Evolutionary conservation across 2,329 filamentous ascomycete species (phyloP).

Genomic region (Pyricularia grisea): DNA sequence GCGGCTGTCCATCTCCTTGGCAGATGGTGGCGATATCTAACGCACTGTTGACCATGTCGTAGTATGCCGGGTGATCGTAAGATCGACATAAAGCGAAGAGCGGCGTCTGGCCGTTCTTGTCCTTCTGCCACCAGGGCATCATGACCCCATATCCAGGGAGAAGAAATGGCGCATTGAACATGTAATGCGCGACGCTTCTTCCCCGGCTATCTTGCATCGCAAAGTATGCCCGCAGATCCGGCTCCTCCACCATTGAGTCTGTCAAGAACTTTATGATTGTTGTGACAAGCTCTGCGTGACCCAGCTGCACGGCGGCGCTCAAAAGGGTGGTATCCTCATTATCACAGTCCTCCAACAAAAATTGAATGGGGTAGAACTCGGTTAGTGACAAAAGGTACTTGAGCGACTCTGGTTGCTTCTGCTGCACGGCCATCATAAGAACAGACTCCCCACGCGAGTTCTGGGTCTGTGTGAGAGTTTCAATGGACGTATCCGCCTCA

Average conservation of each 20-base stretch:
- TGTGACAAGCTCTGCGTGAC: constrained; percentile 64
- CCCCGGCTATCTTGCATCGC: constrained; percentile 72
- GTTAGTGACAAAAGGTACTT: constrained; percentile 70
- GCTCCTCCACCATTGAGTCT: constrained; percentile 33
- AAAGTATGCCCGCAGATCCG: constrained; percentile 58
- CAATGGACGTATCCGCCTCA: constrained; percentile 80
- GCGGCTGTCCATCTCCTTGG: constrained; percentile 68
- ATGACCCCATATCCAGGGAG: constrained; percentile 68
- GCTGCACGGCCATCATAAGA: constrained; percentile 75
- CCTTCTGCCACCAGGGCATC: constrained; percentile 81
- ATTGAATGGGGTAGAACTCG: constrained; percentile 62
- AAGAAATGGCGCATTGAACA: constrained; percentile 81
- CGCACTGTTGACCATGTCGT: constrained; percentile 76
- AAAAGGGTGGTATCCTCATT: constrained; percentile 84
- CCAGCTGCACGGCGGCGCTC: constrained; percentile 82
- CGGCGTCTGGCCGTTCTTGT: constrained; percentile 97
- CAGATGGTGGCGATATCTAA: constrained; percentile 62
- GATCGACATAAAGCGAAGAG: constrained; percentile 90
- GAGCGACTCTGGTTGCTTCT: constrained; percentile 61
- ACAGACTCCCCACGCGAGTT: constrained; percentile 71
- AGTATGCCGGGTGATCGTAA: constrained; percentile 86
- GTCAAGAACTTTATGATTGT: constrained; percentile 65
- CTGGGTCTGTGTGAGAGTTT: constrained; percentile 64
- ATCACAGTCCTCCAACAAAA: constrained; percentile 74
- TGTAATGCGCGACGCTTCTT: constrained; percentile 86